A percentile compares a stretch with the other conserved stretches of the same genome.
These are phyloP conservation scores for Neoboletus brunneissimus DNA, from an alignment of 768 basidiomycete species.

Conservation along the genomic window DNA sequence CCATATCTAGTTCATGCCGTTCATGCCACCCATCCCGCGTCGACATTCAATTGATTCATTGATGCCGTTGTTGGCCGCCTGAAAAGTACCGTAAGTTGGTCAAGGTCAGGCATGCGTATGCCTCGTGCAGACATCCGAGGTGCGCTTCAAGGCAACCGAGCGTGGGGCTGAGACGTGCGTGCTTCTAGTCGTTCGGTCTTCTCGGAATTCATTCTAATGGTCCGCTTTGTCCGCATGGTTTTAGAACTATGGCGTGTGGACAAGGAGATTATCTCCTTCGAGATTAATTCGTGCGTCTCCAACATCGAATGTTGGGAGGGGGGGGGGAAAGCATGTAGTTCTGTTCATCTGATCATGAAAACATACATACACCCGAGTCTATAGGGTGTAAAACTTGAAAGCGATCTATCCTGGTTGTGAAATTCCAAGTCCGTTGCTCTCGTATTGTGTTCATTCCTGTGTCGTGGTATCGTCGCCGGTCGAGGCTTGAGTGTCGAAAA, in stretches of 20 bases:
- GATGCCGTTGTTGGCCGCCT: neutral
- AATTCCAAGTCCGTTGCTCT: neutral
- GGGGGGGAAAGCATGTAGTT: neutral
- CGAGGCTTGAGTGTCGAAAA: slow-evolving; percentile 6
- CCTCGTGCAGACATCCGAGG: neutral
- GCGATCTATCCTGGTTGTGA: neutral
- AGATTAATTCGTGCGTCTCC: neutral
- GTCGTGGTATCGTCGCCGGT: neutral
- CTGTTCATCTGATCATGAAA: neutral
- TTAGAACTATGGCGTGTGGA: neutral
- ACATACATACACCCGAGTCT: neutral
- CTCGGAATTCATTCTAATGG: neutral
- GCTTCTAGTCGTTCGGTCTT: neutral
- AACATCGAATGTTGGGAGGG: neutral
- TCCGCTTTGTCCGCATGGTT: neutral
- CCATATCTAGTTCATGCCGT: too few species aligned
- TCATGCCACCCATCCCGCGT: neutral
- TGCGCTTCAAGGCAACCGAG: neutral
- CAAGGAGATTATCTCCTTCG: too few species aligned
- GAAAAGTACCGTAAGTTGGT: neutral
- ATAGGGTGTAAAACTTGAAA: too few species aligned
- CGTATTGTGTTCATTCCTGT: neutral
- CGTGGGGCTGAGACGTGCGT: neutral
- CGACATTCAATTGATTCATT: neutral
- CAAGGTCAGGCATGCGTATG: neutral